phyloP scores from a whole-genome alignment of 2,329 filamentous ascomycete species.

The Zopfia rhizophila region DNA sequence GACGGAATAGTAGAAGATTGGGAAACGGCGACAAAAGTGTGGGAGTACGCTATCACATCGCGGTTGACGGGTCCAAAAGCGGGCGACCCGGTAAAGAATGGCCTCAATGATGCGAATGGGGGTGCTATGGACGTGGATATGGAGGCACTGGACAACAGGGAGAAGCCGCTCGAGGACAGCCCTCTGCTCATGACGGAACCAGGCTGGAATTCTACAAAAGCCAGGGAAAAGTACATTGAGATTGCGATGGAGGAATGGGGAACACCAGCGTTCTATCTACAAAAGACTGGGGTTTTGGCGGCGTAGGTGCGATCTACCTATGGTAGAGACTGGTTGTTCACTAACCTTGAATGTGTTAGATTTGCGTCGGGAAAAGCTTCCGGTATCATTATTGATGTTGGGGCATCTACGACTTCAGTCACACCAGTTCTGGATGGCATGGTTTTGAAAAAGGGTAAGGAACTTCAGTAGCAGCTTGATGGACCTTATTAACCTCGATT shows the following conservation, averaged over 20 bases:
- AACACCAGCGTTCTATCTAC: slow-evolving; percentile 92
- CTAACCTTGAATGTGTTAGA: too few species aligned
- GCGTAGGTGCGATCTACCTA: slow-evolving; percentile 62
- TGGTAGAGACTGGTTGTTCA: not conserved
- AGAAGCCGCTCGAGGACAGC: slow-evolving; percentile 85
- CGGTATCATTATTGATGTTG: slow-evolving; percentile 90
- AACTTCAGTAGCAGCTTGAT: not conserved
- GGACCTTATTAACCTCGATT: not conserved
- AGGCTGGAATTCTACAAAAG: slow-evolving; percentile 88
- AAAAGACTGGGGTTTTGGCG: slow-evolving; percentile 86
- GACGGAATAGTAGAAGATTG: slow-evolving; percentile 96
- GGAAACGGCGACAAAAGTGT: slow-evolving; percentile 88
- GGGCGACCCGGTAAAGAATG: slow-evolving; percentile 77
- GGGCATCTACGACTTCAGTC: slow-evolving; percentile 87
- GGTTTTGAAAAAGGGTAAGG: slow-evolving; percentile 79
- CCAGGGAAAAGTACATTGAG: slow-evolving; percentile 93
- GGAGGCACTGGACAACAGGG: slow-evolving; percentile 70
- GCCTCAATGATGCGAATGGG: slow-evolving; percentile 73
- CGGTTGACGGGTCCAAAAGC: slow-evolving; percentile 82
- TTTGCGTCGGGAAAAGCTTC: slow-evolving; percentile 95
- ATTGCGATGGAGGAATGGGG: slow-evolving; percentile 98
- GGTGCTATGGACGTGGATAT: slow-evolving; percentile 67
- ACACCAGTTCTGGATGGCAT: slow-evolving; percentile 95
- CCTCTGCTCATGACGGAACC: slow-evolving; percentile 94
- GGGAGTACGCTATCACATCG: slow-evolving; percentile 92